These are phyloP conservation scores for Diaporthe citri DNA, from an alignment of 2,329 filamentous ascomycete species.

Conservation along the genomic window DNA sequence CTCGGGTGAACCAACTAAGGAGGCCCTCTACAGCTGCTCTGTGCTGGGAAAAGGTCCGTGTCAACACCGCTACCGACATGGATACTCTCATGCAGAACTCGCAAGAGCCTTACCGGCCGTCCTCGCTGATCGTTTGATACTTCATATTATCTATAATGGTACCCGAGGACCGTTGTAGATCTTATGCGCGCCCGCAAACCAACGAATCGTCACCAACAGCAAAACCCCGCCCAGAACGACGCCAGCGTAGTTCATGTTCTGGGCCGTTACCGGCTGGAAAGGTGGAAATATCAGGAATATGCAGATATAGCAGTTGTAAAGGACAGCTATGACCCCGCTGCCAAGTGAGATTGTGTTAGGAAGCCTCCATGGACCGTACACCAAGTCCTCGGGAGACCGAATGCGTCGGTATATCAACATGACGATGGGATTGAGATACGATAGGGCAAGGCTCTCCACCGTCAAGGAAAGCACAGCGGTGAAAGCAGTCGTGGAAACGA, in stretches of 20 bases:
- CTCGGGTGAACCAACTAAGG: background rate
- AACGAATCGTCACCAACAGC: background rate
- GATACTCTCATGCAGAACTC: too few species aligned
- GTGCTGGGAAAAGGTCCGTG: background rate
- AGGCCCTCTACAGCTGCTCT: too few species aligned
- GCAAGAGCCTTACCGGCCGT: too few species aligned
- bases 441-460: background rate
- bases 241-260: background rate
- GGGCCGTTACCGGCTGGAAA: background rate
- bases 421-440: background rate
- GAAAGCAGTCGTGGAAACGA: background rate
- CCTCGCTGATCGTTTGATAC: too few species aligned
- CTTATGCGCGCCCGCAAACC: background rate
- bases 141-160: background rate
- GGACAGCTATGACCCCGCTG: background rate
- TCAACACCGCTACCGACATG: background rate
- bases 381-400: background rate
- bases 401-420: background rate
- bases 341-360: background rate
- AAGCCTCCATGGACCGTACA: background rate
- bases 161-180: background rate
- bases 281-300: background rate
- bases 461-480: background rate
- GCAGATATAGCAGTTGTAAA: background rate
- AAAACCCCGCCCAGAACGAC: background rate